Evolutionary conservation across 1,284 basidiomycete species (phyloP).

Genomic region (Boletus nobilissimus): DNA sequence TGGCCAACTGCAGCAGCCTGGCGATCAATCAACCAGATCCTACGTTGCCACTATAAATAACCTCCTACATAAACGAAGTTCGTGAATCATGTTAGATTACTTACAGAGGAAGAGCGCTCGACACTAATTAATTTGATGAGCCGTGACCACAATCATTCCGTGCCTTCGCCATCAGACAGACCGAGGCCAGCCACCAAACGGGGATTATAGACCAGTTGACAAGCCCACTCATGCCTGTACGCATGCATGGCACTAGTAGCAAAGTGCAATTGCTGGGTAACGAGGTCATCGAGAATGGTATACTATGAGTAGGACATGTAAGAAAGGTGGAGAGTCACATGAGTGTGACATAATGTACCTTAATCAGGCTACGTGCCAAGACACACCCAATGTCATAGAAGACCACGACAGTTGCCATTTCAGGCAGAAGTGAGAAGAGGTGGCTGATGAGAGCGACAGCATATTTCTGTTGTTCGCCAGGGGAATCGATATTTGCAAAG

Average conservation of each 20-base stretch:
- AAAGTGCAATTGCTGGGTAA: background rate
- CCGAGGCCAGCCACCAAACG: accelerated
- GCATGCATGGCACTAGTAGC: background rate
- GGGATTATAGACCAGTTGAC: background rate
- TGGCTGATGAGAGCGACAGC: background rate
- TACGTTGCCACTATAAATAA: conserved; percentile 32
- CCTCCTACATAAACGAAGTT: background rate
- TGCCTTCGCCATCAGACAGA: background rate
- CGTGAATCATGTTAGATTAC: background rate
- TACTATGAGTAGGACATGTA: background rate
- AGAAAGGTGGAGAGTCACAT: background rate
- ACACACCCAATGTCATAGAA: background rate
- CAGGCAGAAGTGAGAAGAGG: background rate
- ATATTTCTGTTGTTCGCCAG: conserved; percentile 2
- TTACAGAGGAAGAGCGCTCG: background rate
- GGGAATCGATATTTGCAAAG: background rate
- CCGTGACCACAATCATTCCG: background rate
- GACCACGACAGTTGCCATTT: background rate
- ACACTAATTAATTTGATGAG: background rate
- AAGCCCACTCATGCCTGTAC: background rate
- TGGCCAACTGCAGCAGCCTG: conserved; percentile 35
- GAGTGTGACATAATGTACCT: too few relatives aligned
- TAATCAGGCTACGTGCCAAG: background rate
- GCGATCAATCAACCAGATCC: conserved; percentile 46
- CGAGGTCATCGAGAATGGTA: background rate